phyloP scores from a whole-genome alignment of 1,284 basidiomycete species.

The Ganoderma leucocontextum region DNA sequence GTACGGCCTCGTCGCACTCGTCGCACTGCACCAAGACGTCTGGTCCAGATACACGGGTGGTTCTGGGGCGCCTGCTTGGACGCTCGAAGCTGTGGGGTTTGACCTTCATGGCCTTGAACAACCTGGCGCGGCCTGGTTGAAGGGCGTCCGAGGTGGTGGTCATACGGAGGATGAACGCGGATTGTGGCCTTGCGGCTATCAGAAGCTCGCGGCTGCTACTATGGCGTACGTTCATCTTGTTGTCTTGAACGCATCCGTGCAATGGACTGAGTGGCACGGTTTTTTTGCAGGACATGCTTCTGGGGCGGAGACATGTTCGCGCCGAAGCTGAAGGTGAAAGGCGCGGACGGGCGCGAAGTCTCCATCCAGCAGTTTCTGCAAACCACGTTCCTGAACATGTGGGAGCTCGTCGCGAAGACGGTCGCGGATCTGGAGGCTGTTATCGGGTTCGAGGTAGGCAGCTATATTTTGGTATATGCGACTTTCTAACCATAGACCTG shows the following conservation, averaged over 20 bases:
- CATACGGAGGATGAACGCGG: constrained; percentile 79
- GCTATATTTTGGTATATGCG: neutral
- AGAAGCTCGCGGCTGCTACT: constrained; percentile 87
- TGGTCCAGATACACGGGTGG: constrained; percentile 97
- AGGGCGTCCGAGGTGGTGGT: constrained; percentile 79
- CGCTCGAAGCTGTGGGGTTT: constrained; percentile 82
- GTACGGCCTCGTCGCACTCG: constrained; percentile 85
- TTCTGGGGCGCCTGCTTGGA: constrained; percentile 94
- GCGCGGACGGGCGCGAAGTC: constrained; percentile 56
- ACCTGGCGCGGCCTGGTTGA: constrained; percentile 85
- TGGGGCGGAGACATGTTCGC: constrained; percentile 91
- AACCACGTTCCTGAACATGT: constrained; percentile 82
- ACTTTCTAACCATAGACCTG: neutral
- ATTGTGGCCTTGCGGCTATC: constrained; percentile 91
- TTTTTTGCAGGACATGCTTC: constrained; percentile 78
- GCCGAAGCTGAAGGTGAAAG: constrained; percentile 71
- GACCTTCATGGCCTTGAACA: constrained; percentile 80
- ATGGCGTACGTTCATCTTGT: constrained; percentile 72
- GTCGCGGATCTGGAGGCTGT: constrained; percentile 83
- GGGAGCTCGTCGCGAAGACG: constrained; percentile 71
- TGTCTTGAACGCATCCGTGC: neutral
- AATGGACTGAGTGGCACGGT: neutral
- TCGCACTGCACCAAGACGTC: constrained; percentile 90
- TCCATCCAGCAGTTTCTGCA: constrained; percentile 89
- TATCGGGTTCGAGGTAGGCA: constrained; percentile 84